These are phyloP conservation scores for Fusarium keratoplasticum DNA, from an alignment of 2,329 filamentous ascomycete species.

Conservation along the genomic window DNA sequence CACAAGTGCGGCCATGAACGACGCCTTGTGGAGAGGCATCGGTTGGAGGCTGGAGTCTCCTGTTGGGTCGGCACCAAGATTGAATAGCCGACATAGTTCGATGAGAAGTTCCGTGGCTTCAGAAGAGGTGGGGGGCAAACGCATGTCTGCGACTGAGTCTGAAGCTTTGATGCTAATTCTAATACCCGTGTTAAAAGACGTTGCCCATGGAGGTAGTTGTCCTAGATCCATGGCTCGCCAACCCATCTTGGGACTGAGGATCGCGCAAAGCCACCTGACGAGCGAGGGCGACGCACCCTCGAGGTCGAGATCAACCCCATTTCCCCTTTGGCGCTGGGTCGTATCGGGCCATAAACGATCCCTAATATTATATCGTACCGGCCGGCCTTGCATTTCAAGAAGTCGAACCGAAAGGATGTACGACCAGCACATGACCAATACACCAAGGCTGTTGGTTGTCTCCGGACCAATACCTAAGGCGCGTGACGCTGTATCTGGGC, in stretches of 20 bases:
- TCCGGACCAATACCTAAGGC: background rate
- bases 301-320: background rate
- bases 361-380: background rate
- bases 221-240: background rate
- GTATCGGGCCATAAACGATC: background rate
- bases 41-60: background rate
- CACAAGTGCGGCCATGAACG: constrained; percentile 11
- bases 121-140: background rate
- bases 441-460: background rate
- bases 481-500: background rate
- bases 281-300: background rate
- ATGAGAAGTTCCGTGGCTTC: constrained; percentile 17
- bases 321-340: background rate
- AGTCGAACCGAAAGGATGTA: constrained; percentile 4
- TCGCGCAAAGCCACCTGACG: constrained; percentile 3
- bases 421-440: constrained; percentile 15
- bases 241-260: constrained; percentile 5
- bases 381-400: constrained; percentile 13
- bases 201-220: background rate
- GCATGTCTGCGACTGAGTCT: background rate
- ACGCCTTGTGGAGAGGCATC: background rate
- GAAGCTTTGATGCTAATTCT: background rate
- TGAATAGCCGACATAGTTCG: constrained; percentile 8
- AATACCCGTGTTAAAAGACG: background rate
- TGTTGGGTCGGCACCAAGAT: background rate